Evolutionary conservation across 352 stramenopile genomes (phyloP).

Genomic region (Heterotrichella gracilis): DNA sequence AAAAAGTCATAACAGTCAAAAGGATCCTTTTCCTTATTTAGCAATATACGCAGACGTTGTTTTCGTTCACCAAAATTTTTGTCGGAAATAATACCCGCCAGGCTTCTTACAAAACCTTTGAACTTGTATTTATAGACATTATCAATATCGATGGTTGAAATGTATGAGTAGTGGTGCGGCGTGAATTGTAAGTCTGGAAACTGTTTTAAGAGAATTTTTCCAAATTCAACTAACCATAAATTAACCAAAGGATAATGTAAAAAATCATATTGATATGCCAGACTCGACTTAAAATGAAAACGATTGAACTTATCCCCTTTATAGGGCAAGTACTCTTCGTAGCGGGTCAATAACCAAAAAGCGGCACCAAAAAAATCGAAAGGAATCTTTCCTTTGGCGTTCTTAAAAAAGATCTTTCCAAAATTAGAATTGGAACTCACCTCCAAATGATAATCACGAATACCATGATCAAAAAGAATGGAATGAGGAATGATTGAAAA

Average conservation of each 20-base stretch:
- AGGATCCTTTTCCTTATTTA: slow-evolving; percentile 4
- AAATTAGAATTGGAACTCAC: neutral
- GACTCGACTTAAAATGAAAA: neutral
- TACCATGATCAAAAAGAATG: neutral
- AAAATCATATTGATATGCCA: neutral
- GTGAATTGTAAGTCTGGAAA: neutral
- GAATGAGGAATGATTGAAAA: neutral
- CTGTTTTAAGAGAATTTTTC: neutral
- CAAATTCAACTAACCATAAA: neutral
- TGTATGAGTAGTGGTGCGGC: neutral
- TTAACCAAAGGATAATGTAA: neutral
- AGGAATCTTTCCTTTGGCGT: neutral
- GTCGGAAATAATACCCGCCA: neutral
- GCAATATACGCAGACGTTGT: neutral
- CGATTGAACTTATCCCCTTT: neutral
- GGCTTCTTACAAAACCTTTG: neutral
- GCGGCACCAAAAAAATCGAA: neutral
- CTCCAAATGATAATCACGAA: neutral
- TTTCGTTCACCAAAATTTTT: neutral
- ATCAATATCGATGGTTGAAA: neutral
- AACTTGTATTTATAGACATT: slow-evolving; percentile 7
- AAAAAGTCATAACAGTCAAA: slow-evolving; percentile 9
- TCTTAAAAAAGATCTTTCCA: slow-evolving; percentile 11
- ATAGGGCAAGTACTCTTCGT: neutral
- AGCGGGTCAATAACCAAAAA: neutral